Evolutionary conservation across 495 filamentous ascomycete genomes (phyloP), one percentile per base, ranked within the genome.

Genomic region (Neurospora intermedia): DNA sequence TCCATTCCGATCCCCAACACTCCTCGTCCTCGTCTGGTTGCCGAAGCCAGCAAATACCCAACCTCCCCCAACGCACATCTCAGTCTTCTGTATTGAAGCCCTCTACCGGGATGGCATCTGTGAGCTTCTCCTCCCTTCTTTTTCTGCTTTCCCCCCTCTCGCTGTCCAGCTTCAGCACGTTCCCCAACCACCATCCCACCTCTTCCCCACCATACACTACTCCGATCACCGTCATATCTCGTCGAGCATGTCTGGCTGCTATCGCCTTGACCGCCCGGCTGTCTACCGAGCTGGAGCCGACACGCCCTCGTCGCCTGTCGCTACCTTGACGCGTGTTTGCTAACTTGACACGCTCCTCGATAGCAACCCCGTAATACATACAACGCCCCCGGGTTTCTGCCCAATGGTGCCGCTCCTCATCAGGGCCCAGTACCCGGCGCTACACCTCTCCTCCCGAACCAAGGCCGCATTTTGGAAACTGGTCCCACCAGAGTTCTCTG

Each of bases 401-500:
- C 85, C 69, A 89, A 89, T 79, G 87, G 87, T 76, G 84, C 83
- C 59, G 74, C 81, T n/a, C 75, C 78, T 75, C 85, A 86, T 71
- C 76, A 82, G 35, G 80, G 78, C 69, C 82, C 84, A 41, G 81
- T 81, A 48, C 86, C 86, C 27, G 86, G 86, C 74, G 87, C 86
- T 71, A 82, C 83, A 7, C 87, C 87, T 69, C 83, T 89, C 15
- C 82, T 88, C 40, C 87, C 87, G 23, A 88, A 88, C 79, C 86
- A 88, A 75, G 87, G 87, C 45, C 87, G 87, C 70, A 83, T 99
- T 69, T 89, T 97, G 77, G 93, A 98, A 82, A 91, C 89, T 69
- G 94, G 93, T 40, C 90, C 91, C 62, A 91, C 89, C 72, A 88
- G 96, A 81, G 90, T 99, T 70, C 87, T 99, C 72, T 98, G 96